These are phyloP conservation scores for Dipteronia sinensis DNA, from an alignment of 345 rosid species.

Conservation along the genomic window DNA sequence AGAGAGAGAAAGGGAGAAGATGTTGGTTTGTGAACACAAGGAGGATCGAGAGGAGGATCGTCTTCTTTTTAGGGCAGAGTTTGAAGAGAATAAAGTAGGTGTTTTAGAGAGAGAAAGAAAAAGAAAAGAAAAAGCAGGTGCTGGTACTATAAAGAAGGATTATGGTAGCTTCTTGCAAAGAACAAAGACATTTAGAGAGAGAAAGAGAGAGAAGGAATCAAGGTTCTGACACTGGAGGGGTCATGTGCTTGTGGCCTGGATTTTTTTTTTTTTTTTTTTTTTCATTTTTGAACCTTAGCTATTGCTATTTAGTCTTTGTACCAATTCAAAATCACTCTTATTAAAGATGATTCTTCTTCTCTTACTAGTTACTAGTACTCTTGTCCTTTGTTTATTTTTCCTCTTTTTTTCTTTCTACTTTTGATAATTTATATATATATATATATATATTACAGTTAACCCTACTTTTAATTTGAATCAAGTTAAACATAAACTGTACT, in stretches of 20 bases:
- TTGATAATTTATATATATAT: slow-evolving; percentile 9
- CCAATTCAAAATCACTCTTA: slow-evolving; percentile 43
- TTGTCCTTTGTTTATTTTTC: slow-evolving; percentile 27
- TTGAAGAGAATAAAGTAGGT: slow-evolving; percentile 58
- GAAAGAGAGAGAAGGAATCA: slow-evolving; percentile 35
- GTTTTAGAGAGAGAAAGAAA: slow-evolving; percentile 21
- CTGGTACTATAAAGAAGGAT: slow-evolving; percentile 41
- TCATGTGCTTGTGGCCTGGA: slow-evolving; percentile 49
- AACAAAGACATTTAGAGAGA: slow-evolving; percentile 31
- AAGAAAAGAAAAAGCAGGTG: slow-evolving; percentile 38
- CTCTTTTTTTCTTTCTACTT: slow-evolving; percentile 13
- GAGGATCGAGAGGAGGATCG: slow-evolving; percentile 62
- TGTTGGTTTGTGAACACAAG: slow-evolving; percentile 66
- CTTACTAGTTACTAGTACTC: no score
- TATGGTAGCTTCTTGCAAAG: slow-evolving; percentile 61
- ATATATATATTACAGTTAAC: background rate
- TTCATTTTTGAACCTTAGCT: slow-evolving; percentile 12
- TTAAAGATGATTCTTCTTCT: slow-evolving; percentile 50
- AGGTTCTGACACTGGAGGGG: slow-evolving; percentile 50
- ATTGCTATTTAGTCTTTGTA: slow-evolving; percentile 31
- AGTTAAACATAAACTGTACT: background rate
- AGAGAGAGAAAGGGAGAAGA: slow-evolving; percentile 35
- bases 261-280: no score
- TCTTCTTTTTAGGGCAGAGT: slow-evolving; percentile 60
- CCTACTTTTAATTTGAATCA: slow-evolving; percentile 18